Conservation (phyloP, 345 rosid species). For the Aethionema arabicum region DNA sequence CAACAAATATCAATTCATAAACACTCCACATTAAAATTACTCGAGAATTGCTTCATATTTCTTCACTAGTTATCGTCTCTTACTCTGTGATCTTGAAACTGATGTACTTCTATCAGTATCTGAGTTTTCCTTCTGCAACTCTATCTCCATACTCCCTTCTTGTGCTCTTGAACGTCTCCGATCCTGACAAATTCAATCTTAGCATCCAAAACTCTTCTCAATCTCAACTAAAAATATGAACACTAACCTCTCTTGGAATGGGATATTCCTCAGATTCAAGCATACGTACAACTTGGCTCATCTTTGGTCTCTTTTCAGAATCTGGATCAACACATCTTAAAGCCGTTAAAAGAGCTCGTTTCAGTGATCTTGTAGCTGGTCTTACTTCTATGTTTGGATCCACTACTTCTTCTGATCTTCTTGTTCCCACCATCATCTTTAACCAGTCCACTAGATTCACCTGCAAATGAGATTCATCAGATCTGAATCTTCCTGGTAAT, state of each 20-base stretch:
- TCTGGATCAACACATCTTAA: slow-evolving; percentile 92
- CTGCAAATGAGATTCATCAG: slow-evolving; percentile 45
- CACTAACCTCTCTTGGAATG: slow-evolving; percentile 78
- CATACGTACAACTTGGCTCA: slow-evolving; percentile 99
- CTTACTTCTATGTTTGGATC: slow-evolving; percentile 80
- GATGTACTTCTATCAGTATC: slow-evolving; percentile 74
- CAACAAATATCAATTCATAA: slow-evolving; percentile 20
- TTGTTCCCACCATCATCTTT: slow-evolving; percentile 92
- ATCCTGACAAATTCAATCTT: slow-evolving; percentile 50
- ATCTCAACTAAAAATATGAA: not conserved
- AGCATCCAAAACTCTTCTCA: not conserved
- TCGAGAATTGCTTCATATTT: too few species aligned
- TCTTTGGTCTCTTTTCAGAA: slow-evolving; percentile 81
- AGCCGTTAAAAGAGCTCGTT: slow-evolving; percentile 87
- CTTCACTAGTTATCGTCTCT: slow-evolving; percentile 18
- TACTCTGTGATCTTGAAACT: slow-evolving; percentile 64
- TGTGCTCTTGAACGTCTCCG: slow-evolving; percentile 68
- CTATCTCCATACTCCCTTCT: slow-evolving; percentile 68
- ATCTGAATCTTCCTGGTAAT: too few species aligned
- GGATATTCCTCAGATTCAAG: slow-evolving; percentile 97
- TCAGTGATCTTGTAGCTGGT: slow-evolving; percentile 81
- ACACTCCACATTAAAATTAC: too few species aligned
- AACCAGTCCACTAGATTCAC: slow-evolving; percentile 96
- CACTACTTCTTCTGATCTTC: slow-evolving; percentile 85
- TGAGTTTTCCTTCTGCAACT: slow-evolving; percentile 62